Percentiles rank a stretch among this genome's conserved stretches.
phyloP scores from a whole-genome alignment of 139 green algal genomes.

The Micractinium conductrix region DNA sequence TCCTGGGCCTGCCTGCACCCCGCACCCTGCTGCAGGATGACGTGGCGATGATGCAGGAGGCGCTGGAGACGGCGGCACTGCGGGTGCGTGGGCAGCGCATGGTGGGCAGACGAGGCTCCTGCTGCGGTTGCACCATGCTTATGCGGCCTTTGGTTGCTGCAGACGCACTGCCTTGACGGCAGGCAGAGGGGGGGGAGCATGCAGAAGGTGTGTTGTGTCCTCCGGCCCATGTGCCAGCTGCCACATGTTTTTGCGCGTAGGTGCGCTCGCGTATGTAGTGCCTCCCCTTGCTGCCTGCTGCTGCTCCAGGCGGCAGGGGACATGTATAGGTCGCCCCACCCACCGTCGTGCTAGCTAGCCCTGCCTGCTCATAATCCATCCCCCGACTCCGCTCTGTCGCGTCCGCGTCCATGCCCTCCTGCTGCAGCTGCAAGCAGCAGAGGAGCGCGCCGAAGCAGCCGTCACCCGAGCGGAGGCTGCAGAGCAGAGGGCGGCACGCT shows the following conservation, averaged over 20 bases:
- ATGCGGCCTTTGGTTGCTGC: background rate
- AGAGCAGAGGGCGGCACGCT: constrained; percentile 19
- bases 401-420: background rate
- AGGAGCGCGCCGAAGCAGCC: constrained; percentile 13
- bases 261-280: background rate
- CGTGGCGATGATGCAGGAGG: constrained; percentile 26
- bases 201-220: background rate
- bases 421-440: constrained; percentile 23
- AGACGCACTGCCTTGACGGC: background rate
- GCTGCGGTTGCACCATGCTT: too few species aligned
- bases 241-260: too few species aligned
- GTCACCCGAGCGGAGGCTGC: background rate
- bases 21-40: constrained; percentile 37
- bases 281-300: background rate
- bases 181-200: background rate
- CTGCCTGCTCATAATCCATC: background rate
- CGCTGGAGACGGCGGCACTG: constrained; percentile 23
- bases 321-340: too few species aligned
- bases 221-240: too few species aligned
- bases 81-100: background rate
- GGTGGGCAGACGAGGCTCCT: background rate
- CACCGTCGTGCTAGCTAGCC: too few species aligned
- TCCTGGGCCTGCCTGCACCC: too few species aligned
- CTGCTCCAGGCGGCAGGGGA: too few species aligned
- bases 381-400: background rate